A percentile compares a stretch with the other conserved stretches of the same genome.
phyloP scores from a whole-genome alignment of 495 filamentous ascomycete species.

The Penicillium diatomitis region DNA sequence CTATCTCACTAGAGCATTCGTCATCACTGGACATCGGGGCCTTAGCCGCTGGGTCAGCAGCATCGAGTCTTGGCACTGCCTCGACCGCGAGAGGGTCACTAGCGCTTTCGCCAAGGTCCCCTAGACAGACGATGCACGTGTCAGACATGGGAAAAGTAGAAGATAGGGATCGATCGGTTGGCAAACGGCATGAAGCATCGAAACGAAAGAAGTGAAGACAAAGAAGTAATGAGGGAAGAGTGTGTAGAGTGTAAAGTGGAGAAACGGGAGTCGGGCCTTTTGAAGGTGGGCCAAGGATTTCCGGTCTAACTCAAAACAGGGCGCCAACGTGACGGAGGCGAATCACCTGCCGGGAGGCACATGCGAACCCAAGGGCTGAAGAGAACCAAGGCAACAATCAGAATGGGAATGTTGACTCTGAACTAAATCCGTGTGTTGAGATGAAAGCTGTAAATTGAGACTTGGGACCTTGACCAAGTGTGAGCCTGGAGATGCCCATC shows the following conservation, averaged over 20 bases:
- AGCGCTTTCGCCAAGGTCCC: constrained; percentile 64
- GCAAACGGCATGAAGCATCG: constrained; percentile 38
- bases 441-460: too few relatives aligned
- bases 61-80: constrained; percentile 38
- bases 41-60: constrained; percentile 22
- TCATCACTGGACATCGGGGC: constrained; percentile 23
- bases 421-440: too few relatives aligned
- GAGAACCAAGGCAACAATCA: too few relatives aligned
- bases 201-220: constrained; percentile 5
- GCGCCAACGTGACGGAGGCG: constrained; percentile 32
- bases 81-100: constrained; percentile 40
- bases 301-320: constrained; percentile 38
- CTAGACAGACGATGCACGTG: constrained; percentile 93
- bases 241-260: constrained; percentile 27
- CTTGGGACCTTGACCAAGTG: too few relatives aligned
- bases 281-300: constrained; percentile 33
- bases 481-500: too few relatives aligned
- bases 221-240: constrained; percentile 13
- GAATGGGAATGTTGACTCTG: too few relatives aligned
- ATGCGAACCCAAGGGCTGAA: neutral
- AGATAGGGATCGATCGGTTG: constrained; percentile 22
- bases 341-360: constrained; percentile 18
- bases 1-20: constrained; percentile 45
- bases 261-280: constrained; percentile 32
- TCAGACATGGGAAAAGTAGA: constrained; percentile 62